These are phyloP conservation scores for Knoxia roxburghii DNA, from an alignment of 257 asterid species.

Conservation along the genomic window DNA sequence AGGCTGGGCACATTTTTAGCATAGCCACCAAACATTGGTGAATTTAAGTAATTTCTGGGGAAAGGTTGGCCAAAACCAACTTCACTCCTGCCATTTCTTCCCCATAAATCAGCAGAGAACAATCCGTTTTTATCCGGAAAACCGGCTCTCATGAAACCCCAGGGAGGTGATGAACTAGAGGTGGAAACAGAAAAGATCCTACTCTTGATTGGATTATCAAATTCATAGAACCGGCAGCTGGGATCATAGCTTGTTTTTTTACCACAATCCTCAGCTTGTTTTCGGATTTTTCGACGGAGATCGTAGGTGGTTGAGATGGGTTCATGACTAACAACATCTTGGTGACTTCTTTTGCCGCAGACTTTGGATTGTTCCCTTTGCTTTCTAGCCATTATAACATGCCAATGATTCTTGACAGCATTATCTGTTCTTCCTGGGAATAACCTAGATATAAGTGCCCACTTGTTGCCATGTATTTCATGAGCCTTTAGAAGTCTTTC, in stretches of 20 bases:
- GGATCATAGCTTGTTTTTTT: slow-evolving; percentile 46
- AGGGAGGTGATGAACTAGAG: slow-evolving; percentile 28
- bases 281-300: slow-evolving; percentile 34
- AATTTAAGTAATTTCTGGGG: slow-evolving; percentile 15
- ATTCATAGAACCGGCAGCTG: slow-evolving; percentile 30
- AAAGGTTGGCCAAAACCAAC: slow-evolving; percentile 13
- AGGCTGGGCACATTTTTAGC: slow-evolving; percentile 14
- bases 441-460: slow-evolving; percentile 87
- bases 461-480: slow-evolving; percentile 75
- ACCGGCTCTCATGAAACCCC: slow-evolving; percentile 31
- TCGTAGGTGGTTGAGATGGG: slow-evolving; percentile 33
- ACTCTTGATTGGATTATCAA: slow-evolving; percentile 33
- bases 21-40: slow-evolving; percentile 31
- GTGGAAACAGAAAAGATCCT: slow-evolving; percentile 43
- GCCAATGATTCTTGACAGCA: slow-evolving; percentile 97
- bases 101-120: slow-evolving; percentile 24
- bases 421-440: slow-evolving; percentile 95
- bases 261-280: slow-evolving; percentile 30
- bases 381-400: slow-evolving; percentile 85
- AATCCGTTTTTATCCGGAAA: slow-evolving; percentile 7
- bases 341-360: slow-evolving; percentile 38
- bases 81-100: slow-evolving; percentile 22
- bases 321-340: slow-evolving; percentile 14
- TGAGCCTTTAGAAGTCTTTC: slow-evolving; percentile 79
- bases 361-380: slow-evolving; percentile 74